phyloP scores from a whole-genome alignment of 2,329 filamentous ascomycete species.

The Fusarium concolor region DNA sequence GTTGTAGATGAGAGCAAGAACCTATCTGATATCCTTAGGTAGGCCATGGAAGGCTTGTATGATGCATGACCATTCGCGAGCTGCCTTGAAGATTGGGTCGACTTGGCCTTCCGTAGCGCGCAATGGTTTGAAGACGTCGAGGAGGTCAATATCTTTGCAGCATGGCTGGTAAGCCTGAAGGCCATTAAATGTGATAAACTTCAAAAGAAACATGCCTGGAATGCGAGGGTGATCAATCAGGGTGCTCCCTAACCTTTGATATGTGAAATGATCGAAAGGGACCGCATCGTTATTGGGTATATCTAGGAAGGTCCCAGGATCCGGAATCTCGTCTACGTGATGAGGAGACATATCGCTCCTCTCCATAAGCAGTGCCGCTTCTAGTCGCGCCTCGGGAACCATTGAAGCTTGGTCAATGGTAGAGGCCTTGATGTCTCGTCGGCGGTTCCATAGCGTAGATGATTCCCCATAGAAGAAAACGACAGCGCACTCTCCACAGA shows the following conservation, averaged over 20 bases:
- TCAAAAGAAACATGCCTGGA: constrained; percentile 40
- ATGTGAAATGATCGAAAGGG: constrained; percentile 43
- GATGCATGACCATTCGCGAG: constrained; percentile 50
- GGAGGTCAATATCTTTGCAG: constrained; percentile 30
- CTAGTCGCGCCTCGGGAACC: not conserved
- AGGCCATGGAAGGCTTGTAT: constrained; percentile 39
- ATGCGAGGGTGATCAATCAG: constrained; percentile 42
- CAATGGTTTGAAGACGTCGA: constrained; percentile 41
- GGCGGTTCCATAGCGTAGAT: constrained; percentile 38
- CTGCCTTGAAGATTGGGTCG: constrained; percentile 45
- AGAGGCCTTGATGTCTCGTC: constrained; percentile 27
- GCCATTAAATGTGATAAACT: constrained; percentile 46
- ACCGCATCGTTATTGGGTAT: constrained; percentile 28
- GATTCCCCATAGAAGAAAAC: constrained; percentile 41
- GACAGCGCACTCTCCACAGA: constrained; percentile 51
- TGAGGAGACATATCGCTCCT: not conserved
- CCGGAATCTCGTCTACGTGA: not conserved
- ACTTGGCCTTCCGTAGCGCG: constrained; percentile 32
- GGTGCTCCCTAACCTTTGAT: constrained; percentile 26
- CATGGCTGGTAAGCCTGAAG: constrained; percentile 49
- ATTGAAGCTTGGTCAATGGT: constrained; percentile 3
- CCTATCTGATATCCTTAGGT: constrained; percentile 49
- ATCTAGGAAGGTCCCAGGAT: not conserved
- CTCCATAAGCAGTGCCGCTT: constrained; percentile 3
- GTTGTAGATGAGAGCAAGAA: constrained; percentile 49